A percentile compares a stretch with the other conserved stretches of the same genome.
phyloP scores from a whole-genome alignment of 495 filamentous ascomycete species.

The Hypoxylon lienhwacheense region DNA sequence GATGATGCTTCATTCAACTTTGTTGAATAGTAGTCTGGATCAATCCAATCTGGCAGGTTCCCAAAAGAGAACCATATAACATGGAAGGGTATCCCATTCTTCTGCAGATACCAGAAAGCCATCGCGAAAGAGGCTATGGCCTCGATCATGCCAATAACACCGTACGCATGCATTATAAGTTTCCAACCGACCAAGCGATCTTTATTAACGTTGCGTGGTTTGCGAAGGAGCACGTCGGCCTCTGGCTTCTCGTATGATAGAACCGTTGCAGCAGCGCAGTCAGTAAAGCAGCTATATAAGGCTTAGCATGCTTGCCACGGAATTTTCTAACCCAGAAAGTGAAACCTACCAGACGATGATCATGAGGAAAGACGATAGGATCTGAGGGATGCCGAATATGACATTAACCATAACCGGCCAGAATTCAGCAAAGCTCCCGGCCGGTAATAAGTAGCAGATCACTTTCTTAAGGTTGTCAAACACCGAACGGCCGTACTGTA shows the following conservation, averaged over 20 bases:
- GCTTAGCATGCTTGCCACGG: slow-evolving; percentile 4
- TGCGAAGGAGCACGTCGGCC: slow-evolving; percentile 64
- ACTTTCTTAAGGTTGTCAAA: slow-evolving; percentile 77
- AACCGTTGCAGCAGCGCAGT: slow-evolving; percentile 64
- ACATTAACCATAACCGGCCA: slow-evolving; percentile 73
- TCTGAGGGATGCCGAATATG: slow-evolving; percentile 67
- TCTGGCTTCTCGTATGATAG: slow-evolving; percentile 73
- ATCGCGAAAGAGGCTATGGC: slow-evolving; percentile 63
- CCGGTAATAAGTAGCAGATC: slow-evolving; percentile 69
- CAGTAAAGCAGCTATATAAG: slow-evolving; percentile 65
- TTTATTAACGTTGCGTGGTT: slow-evolving; percentile 60
- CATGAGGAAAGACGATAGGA: slow-evolving; percentile 69
- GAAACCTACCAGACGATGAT: slow-evolving; percentile 57
- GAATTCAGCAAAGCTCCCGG: slow-evolving; percentile 68
- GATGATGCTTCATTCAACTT: slow-evolving; percentile 61
- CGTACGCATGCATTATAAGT: slow-evolving; percentile 65
- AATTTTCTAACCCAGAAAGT: too few species aligned
- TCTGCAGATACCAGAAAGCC: slow-evolving; percentile 65
- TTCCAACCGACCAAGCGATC: slow-evolving; percentile 68
- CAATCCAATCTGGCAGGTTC: slow-evolving; percentile 46
- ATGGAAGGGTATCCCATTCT: slow-evolving; percentile 59
- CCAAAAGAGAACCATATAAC: slow-evolving; percentile 65
- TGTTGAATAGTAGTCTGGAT: slow-evolving; percentile 49
- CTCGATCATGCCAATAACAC: slow-evolving; percentile 63
- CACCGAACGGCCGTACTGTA: slow-evolving; percentile 65